Percentiles rank a stretch among this genome's conserved stretches.
Evolutionary conservation across 176 grass and related monocot species (phyloP).

Genomic region (Echinochloa phyllopogon): DNA sequence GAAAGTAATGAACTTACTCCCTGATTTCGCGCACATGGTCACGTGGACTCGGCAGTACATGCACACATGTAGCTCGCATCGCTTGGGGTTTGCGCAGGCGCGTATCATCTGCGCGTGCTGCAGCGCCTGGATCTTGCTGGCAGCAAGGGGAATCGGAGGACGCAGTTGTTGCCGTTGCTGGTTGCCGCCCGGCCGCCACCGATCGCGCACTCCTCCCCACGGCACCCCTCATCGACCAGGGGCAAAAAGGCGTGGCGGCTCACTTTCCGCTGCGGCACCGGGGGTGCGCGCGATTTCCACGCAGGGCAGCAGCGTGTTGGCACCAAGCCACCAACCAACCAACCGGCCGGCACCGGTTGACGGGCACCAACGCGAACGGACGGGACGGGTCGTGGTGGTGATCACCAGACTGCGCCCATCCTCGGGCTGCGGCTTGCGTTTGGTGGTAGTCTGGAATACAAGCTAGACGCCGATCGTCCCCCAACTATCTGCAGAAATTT

Average conservation of each 20-base stretch:
- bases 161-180: neutral
- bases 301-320: neutral
- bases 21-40: neutral
- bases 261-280: neutral
- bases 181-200: neutral
- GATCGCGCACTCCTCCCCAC: neutral
- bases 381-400: conserved; percentile 7
- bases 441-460: neutral
- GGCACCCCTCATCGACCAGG: too few relatives aligned
- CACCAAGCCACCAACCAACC: conserved; percentile 27
- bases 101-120: neutral
- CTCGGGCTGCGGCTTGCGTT: neutral
- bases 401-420: neutral
- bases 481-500: neutral
- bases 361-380: neutral
- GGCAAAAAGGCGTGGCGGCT: neutral
- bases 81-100: neutral
- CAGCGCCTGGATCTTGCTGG: neutral
- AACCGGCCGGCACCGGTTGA: conserved; percentile 4
- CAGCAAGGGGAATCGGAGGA: neutral
- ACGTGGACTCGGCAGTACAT: neutral
- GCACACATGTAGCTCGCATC: neutral
- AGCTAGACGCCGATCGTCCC: neutral
- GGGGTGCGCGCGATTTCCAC: conserved; percentile 19
- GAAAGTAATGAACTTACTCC: neutral